These are phyloP conservation scores for Papilionanthe hybrid DNA, from an alignment of 116 monocot genomes.

Conservation along the genomic window DNA sequence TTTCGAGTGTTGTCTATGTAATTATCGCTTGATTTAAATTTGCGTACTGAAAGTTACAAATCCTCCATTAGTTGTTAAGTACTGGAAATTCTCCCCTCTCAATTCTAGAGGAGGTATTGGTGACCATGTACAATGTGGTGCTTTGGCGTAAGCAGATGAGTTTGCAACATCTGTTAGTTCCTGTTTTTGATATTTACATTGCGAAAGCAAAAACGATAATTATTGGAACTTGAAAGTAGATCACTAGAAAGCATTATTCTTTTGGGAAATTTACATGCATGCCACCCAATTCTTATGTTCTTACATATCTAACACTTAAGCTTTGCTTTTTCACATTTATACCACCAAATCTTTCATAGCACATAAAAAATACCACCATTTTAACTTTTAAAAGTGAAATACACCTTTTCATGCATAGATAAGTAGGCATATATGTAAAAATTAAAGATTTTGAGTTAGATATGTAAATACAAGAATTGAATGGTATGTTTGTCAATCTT, in stretches of 20 bases:
- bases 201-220: conserved; percentile 11
- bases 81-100: conserved; percentile 53
- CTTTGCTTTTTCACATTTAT: too few relatives aligned
- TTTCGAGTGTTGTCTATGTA: too few relatives aligned
- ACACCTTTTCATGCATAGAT: background rate
- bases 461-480: too few relatives aligned
- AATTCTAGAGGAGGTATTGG: conserved; percentile 68
- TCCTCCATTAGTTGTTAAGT: conserved; percentile 72
- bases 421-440: too few relatives aligned
- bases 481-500: too few relatives aligned
- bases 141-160: conserved; percentile 31
- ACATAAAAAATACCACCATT: too few relatives aligned
- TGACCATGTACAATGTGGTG: conserved; percentile 64
- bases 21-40: too few relatives aligned
- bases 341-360: too few relatives aligned
- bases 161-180: conserved; percentile 48
- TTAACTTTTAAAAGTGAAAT: too few relatives aligned
- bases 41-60: conserved; percentile 68
- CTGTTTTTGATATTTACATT: conserved; percentile 20
- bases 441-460: too few relatives aligned
- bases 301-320: too few relatives aligned
- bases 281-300: too few relatives aligned
- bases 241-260: background rate
- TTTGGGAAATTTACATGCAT: background rate
- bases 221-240: background rate